Conservation (phyloP, 192 early-diverging fungal species). For the Coemansia sp. region DNA sequence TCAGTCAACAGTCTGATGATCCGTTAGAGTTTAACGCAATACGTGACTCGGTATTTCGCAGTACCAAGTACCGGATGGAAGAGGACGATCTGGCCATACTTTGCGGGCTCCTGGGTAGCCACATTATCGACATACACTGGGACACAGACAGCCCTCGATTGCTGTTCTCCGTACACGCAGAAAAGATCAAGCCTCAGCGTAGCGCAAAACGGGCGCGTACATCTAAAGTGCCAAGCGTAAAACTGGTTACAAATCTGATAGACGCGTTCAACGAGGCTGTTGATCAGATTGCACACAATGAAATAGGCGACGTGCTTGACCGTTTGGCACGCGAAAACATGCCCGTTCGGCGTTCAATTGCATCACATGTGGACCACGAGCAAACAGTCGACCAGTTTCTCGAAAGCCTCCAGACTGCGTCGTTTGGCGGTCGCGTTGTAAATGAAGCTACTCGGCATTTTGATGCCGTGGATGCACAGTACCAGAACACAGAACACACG, state of each 20-base stretch:
- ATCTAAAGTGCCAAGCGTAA: neutral
- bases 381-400: conserved; percentile 11
- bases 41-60: neutral
- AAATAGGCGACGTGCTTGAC: neutral
- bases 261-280: neutral
- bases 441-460: neutral
- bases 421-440: conserved; percentile 7
- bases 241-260: conserved; percentile 9
- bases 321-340: conserved; percentile 3
- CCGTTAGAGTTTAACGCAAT: conserved; percentile 7
- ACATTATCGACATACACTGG: conserved; percentile 20
- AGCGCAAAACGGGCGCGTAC: neutral
- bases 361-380: neutral
- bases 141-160: neutral
- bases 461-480: conserved; percentile 3
- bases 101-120: conserved; percentile 14
- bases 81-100: conserved; percentile 20
- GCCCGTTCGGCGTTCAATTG: neutral
- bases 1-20: conserved; percentile 10
- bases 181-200: neutral
- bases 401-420: neutral
- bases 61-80: conserved; percentile 4
- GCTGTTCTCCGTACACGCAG: neutral
- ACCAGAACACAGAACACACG: neutral
- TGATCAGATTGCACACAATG: neutral